Percentiles rank a stretch among this genome's conserved stretches.
Conservation (phyloP, 2,329 filamentous ascomycete genomes). For the Westerdykella ornata region DNA sequence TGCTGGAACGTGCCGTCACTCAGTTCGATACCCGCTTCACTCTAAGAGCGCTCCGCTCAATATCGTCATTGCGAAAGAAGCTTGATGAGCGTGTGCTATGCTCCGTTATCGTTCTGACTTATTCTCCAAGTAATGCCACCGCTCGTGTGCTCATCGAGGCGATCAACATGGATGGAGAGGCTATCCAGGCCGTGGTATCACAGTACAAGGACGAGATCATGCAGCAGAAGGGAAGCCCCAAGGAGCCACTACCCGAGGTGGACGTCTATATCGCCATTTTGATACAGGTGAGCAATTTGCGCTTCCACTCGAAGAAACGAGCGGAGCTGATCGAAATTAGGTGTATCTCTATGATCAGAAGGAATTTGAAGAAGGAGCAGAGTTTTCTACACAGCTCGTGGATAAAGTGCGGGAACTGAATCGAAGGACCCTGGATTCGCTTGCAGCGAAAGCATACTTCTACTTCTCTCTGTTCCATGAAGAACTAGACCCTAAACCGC, state of each 20-base stretch:
- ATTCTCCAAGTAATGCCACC: slow-evolving; percentile 59
- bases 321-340: slow-evolving; percentile 39
- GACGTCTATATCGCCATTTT: slow-evolving; percentile 85
- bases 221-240: slow-evolving; percentile 55
- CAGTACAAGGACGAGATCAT: slow-evolving; percentile 60
- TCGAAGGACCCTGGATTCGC: slow-evolving; percentile 85
- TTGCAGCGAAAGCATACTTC: slow-evolving; percentile 94
- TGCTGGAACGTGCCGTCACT: slow-evolving; percentile 84
- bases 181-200: slow-evolving; percentile 49
- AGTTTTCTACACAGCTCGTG: slow-evolving; percentile 77
- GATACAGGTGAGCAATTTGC: slow-evolving; percentile 35
- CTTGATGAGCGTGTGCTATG: slow-evolving; percentile 74
- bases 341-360: slow-evolving; percentile 85
- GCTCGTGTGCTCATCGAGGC: slow-evolving; percentile 65
- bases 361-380: slow-evolving; percentile 68
- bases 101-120: slow-evolving; percentile 74
- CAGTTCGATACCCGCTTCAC: slow-evolving; percentile 95
- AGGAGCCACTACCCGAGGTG: slow-evolving; percentile 77
- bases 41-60: slow-evolving; percentile 85
- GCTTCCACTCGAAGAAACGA: too few species aligned
- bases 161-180: slow-evolving; percentile 60
- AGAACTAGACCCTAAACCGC: slow-evolving; percentile 77
- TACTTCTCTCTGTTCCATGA: slow-evolving; percentile 96
- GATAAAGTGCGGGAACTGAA: slow-evolving; percentile 84
- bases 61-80: slow-evolving; percentile 91